A percentile compares a stretch with the other conserved stretches of the same genome.
Conservation (phyloP, 805 yeast genomes). For the Brettanomyces anomalus region DNA sequence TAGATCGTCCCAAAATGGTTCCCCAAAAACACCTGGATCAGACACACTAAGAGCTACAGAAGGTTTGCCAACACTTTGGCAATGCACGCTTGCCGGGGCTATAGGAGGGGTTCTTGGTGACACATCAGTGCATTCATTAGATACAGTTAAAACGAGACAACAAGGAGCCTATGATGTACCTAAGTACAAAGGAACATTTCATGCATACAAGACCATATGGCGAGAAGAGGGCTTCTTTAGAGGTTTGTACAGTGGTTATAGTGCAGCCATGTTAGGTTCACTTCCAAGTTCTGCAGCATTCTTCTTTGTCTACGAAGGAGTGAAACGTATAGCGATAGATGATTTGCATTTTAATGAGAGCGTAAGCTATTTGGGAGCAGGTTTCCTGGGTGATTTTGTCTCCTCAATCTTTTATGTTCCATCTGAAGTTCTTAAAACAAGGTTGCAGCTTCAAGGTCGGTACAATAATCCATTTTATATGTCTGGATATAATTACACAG, state of each 20-base stretch:
- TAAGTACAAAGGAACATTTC: slow-evolving; percentile 66
- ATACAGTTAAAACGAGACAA: slow-evolving; percentile 94
- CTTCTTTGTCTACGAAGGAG: slow-evolving; percentile 80
- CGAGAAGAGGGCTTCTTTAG: slow-evolving; percentile 74
- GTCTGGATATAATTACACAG: slow-evolving; percentile 80
- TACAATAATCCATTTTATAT: slow-evolving; percentile 69
- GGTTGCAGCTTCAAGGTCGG: slow-evolving; percentile 88
- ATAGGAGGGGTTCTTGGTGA: slow-evolving; percentile 93
- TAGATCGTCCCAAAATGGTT: too few relatives aligned
- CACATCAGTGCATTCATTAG: slow-evolving; percentile 87
- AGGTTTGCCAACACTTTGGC: slow-evolving; percentile 34
- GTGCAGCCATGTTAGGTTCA: slow-evolving; percentile 87
- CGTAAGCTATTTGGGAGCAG: slow-evolving; percentile 70
- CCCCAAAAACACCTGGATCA: too few relatives aligned
- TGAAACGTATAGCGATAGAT: slow-evolving; percentile 63
- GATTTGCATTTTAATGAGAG: slow-evolving; percentile 68
- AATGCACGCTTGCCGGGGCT: slow-evolving; percentile 83
- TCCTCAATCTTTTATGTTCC: slow-evolving; percentile 90
- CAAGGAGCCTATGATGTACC: slow-evolving; percentile 75
- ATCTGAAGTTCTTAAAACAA: slow-evolving; percentile 85
- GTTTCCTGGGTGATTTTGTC: slow-evolving; percentile 88
- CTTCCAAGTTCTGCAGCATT: slow-evolving; percentile 93
- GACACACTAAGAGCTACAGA: background rate
- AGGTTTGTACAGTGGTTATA: slow-evolving; percentile 88
- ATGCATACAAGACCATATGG: slow-evolving; percentile 69